Conservation (phyloP, 805 yeast genomes). For the Candida suzukii region DNA sequence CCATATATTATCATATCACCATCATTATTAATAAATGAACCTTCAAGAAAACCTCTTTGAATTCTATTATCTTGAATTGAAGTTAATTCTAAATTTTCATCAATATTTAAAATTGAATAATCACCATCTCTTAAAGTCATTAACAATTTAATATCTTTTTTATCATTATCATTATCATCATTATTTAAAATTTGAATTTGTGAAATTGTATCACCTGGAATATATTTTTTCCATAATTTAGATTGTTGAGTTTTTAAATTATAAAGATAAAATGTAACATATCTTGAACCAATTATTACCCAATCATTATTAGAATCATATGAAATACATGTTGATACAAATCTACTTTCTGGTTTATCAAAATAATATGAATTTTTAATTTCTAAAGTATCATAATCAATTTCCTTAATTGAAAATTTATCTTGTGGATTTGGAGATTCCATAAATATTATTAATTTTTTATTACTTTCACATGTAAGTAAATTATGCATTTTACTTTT, state of each 20-base stretch:
- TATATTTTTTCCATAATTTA: constrained; percentile 38
- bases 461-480: constrained; percentile 24
- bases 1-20: constrained; percentile 64
- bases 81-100: constrained; percentile 3
- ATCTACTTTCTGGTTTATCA: constrained; percentile 25
- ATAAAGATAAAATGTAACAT: constrained; percentile 57
- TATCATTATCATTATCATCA: neutral
- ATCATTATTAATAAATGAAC: constrained; percentile 39
- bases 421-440: constrained; percentile 68
- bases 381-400: constrained; percentile 24
- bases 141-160: constrained; percentile 20
- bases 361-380: constrained; percentile 9
- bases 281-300: constrained; percentile 65
- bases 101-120: constrained; percentile 36
- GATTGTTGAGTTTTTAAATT: constrained; percentile 27
- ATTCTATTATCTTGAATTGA: constrained; percentile 43
- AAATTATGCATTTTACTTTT: constrained; percentile 42
- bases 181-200: constrained; percentile 35
- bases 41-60: constrained; percentile 77
- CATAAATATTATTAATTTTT: constrained; percentile 32
- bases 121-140: constrained; percentile 64
- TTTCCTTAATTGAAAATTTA: constrained; percentile 37
- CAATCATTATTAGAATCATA: constrained; percentile 30
- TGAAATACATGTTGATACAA: constrained; percentile 53
- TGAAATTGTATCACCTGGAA: constrained; percentile 65